Evolutionary conservation across 345 rosid species (phyloP), one percentile per base, ranked within the genome.

Genomic region (Hibiscus mutabilis): DNA sequence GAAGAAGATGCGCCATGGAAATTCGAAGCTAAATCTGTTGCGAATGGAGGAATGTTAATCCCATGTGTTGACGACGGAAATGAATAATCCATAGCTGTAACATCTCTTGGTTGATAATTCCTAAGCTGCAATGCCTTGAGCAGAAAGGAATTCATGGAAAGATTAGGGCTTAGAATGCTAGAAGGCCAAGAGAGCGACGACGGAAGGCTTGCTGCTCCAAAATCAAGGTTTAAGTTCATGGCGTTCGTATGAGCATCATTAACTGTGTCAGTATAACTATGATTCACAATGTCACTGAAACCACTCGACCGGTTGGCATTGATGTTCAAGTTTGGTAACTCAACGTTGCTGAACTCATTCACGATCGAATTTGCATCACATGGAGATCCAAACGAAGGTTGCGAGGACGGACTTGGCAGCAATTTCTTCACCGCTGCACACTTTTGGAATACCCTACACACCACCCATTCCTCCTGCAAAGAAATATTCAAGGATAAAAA

Each of bases 71-170:
- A 60, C 6, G 93, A 80, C 27, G 76, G 76, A 65, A 76, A 46
- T 6, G 95, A 82, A 42, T 78, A 77, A 72, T 78, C 82, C 49
- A 62, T 35, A 4, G 49, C 27, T 59, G 80, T 66, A 57, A 78
- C 85, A 74, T 85, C 87, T 64, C 86, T 82, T 58, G 79, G 85
- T 76, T 82, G 85, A 73, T 84, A 81, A 55, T 76, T 88, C 77
- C 86, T 87, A 14, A 80, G 83, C 61, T 95, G 99, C 74, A 92
- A 78, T 70, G 96, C 98, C 85, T 89, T 91, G 56, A 90, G 84
- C 71, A 95, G 84, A 82, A 86, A 74, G 58, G 97, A 87, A 84
- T 92, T 92, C 88, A 88, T 80, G 21, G 98, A 78, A 2, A 91
- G 77, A 76, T 82, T 87, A 2, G 96, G 83, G 77, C 74, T 76